Conservation (phyloP, 176 grass and related monocot genomes). For the Oryza australiensis region DNA sequence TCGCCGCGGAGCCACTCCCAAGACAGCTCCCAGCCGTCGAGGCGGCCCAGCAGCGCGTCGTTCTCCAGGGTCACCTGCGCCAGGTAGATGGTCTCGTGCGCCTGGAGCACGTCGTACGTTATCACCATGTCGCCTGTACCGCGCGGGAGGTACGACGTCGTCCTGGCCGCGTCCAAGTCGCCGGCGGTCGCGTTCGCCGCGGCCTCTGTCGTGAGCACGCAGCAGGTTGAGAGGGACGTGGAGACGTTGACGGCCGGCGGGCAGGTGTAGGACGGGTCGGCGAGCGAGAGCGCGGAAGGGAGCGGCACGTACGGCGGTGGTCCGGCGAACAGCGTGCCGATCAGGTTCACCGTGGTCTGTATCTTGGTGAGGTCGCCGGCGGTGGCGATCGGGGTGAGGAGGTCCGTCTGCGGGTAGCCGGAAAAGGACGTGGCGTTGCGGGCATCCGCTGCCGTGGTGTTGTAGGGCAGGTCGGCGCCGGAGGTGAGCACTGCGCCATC, state of each 20-base stretch:
- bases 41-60: slow-evolving; percentile 52
- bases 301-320: slow-evolving; percentile 40
- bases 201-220: slow-evolving; percentile 28
- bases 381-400: slow-evolving; percentile 68
- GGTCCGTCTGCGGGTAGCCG: slow-evolving; percentile 72
- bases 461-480: slow-evolving; percentile 55
- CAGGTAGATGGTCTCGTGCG: slow-evolving; percentile 50
- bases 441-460: slow-evolving; percentile 34
- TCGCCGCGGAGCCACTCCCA: slow-evolving; percentile 70
- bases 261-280: slow-evolving; percentile 59
- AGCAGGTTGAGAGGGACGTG: slow-evolving; percentile 46
- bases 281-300: slow-evolving; percentile 52
- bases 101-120: slow-evolving; percentile 69
- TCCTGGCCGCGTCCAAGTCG: background rate
- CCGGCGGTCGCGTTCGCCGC: background rate
- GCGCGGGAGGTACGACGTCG: slow-evolving; percentile 30
- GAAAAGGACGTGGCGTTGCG: slow-evolving; percentile 43
- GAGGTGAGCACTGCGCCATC: slow-evolving; percentile 59
- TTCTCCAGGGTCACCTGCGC: slow-evolving; percentile 72
- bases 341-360: slow-evolving; percentile 38
- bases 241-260: slow-evolving; percentile 8
- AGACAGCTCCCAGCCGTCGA: slow-evolving; percentile 67
- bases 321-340: slow-evolving; percentile 64
- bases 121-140: slow-evolving; percentile 65
- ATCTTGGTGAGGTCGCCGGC: slow-evolving; percentile 54